Percentiles rank a stretch among this genome's conserved stretches.
These are phyloP conservation scores for Lecanoromycetidae sp. DNA, from an alignment of 2,329 filamentous ascomycete species.

Conservation along the genomic window DNA sequence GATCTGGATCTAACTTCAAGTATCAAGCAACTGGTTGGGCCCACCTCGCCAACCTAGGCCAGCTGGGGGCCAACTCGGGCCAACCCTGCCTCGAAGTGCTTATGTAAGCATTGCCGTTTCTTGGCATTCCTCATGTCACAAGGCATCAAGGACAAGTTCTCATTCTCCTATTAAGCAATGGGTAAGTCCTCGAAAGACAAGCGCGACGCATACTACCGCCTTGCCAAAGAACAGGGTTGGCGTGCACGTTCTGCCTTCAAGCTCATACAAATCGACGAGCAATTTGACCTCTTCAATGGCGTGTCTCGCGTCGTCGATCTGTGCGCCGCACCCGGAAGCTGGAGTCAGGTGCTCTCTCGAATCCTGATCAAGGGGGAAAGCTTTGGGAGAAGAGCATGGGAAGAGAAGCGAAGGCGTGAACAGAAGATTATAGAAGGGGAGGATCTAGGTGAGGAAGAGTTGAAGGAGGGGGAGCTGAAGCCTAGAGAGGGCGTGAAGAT, in stretches of 20 bases:
- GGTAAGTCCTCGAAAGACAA: conserved; percentile 98
- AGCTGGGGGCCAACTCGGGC: no score
- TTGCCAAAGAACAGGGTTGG: conserved; percentile 98
- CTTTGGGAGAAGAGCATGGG: conserved; percentile 75
- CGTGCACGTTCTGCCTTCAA: conserved; percentile 94
- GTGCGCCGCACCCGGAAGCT: conserved; percentile 89
- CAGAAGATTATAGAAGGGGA: conserved; percentile 41
- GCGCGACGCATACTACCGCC: conserved; percentile 91
- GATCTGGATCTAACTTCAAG: no score
- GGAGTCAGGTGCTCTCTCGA: conserved; percentile 91
- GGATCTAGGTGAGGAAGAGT: conserved; percentile 24
- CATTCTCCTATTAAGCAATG: conserved; percentile 42
- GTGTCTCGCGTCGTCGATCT: conserved; percentile 91
- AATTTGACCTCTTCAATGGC: conserved; percentile 85
- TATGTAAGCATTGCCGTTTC: no score
- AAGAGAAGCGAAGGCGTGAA: conserved; percentile 63
- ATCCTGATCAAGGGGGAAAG: conserved; percentile 88
- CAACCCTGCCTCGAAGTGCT: no score
- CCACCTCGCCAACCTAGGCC: no score
- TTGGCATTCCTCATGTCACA: no score
- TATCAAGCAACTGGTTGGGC: no score
- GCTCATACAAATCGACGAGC: conserved; percentile 85
- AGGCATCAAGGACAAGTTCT: neutral
- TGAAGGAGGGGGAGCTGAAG: conserved; percentile 26
- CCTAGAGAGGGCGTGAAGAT: conserved; percentile 72